These are phyloP conservation scores for Periconia sp. DNA, from an alignment of 2,329 filamentous ascomycete genomes.

Conservation along the genomic window DNA sequence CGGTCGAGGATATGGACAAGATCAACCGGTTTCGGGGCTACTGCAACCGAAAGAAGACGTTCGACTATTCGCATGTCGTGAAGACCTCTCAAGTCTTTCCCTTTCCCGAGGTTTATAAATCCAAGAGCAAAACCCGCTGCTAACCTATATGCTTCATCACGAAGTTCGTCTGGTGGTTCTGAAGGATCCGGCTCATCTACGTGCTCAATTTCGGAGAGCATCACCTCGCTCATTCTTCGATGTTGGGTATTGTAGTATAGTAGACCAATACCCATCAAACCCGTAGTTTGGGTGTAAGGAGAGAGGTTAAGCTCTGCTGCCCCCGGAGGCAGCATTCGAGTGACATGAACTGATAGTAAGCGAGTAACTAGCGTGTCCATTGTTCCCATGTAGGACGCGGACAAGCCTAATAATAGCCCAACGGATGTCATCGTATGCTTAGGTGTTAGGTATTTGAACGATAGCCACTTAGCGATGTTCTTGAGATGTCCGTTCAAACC, in stretches of 20 bases:
- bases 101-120: constrained; percentile 92
- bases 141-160: constrained; percentile 94
- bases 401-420: constrained; percentile 87
- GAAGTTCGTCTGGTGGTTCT: constrained; percentile 73
- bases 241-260: constrained; percentile 96
- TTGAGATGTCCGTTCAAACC: constrained; percentile 96
- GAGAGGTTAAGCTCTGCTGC: constrained; percentile 94
- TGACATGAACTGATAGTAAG: constrained; percentile 92
- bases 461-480: constrained; percentile 94
- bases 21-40: constrained; percentile 88
- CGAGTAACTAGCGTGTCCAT: constrained; percentile 97
- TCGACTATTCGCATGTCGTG: constrained; percentile 95
- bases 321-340: constrained; percentile 87
- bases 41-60: constrained; percentile 82
- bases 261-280: constrained; percentile 94
- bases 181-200: constrained; percentile 77
- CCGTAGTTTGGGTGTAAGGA: constrained; percentile 90
- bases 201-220: constrained; percentile 96
- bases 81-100: constrained; percentile 83
- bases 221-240: constrained; percentile 97
- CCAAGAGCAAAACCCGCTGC: constrained; percentile 93
- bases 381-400: constrained; percentile 91
- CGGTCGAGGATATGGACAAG: constrained; percentile 92
- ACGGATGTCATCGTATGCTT: constrained; percentile 99
- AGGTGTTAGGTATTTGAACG: constrained; percentile 98